Evolutionary conservation across 2,329 filamentous ascomycete species (phyloP), one percentile per base, ranked within the genome.

Genomic region (Colletotrichum sp.): DNA sequence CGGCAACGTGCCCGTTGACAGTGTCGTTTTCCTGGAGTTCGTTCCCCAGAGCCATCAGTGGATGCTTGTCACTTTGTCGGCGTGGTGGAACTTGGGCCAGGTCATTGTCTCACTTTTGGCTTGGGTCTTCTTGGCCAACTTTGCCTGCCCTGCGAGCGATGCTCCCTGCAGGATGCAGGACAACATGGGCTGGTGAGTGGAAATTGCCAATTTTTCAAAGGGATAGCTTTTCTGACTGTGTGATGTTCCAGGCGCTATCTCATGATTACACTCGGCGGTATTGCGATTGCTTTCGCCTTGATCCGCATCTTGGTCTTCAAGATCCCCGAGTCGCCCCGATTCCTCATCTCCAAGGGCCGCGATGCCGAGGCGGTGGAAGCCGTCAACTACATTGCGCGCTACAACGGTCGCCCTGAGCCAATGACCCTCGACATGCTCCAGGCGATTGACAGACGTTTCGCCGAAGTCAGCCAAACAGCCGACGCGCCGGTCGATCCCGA

Each of bases 1-100:
- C 18, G 89, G 89, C 9, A 90, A 90, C 71, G 83, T 90, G 10
- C 86, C 88, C 18, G 85, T 90, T 62, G 89, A 90, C 80, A 87
- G 86, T 36, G 87, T 87, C 76, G 87, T 90, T 55, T 89, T 90
- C 78, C 82, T 90, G 24, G 89, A 90, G 75, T 90, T 88, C 78
- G 83, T 90, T 1, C 89, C 88, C 0, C 82, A 84, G 63, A 83
- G 82, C 30, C 85, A 88, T 66, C 88, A 89, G 80, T 89, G 86
- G 84, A 83, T 89, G 18, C 81, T 90, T 13, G 86, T 85, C 2
- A 84, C 85, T 9, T 80, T 89, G 15, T 87, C 88, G 0, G 84
- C 82, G 2, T 88, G 89, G 84, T 90, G 89, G 89, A 88, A 88
- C 3, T 77, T 91, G 32, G 90, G 89, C 2, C 88, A 91, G 79